A percentile compares a stretch with the other conserved stretches of the same genome.
phyloP scores from a whole-genome alignment of 2,329 filamentous ascomycete species.

The Penicillium hesseltinei region DNA sequence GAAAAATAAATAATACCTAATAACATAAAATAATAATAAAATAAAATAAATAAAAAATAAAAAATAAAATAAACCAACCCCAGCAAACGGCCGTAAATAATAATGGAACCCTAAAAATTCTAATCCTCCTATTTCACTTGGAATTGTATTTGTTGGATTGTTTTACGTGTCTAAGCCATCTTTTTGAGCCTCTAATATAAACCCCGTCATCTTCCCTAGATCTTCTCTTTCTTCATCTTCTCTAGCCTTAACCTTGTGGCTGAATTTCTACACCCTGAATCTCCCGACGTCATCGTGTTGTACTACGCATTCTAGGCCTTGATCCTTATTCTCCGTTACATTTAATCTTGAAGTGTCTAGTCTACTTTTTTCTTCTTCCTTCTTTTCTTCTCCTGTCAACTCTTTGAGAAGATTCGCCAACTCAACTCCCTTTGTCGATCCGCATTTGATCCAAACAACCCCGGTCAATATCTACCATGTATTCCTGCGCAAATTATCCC shows the following conservation, averaged over 20 bases:
- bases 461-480: slow-evolving; percentile 34
- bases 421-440: not conserved
- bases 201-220: slow-evolving; percentile 16
- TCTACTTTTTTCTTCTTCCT: not conserved
- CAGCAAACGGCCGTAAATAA: slow-evolving; percentile 24
- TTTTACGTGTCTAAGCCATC: slow-evolving; percentile 19
- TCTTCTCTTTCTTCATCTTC: slow-evolving; percentile 10
- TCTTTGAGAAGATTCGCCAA: not conserved
- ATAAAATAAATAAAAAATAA: slow-evolving; percentile 4
- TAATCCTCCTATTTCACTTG: slow-evolving; percentile 18
- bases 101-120: slow-evolving; percentile 24
- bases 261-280: not conserved
- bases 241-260: not conserved
- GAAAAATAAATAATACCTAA: not conserved
- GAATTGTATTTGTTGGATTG: not conserved
- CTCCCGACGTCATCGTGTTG: slow-evolving; percentile 17
- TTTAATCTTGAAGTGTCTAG: slow-evolving; percentile 16
- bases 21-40: slow-evolving; percentile 6
- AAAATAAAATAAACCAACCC: slow-evolving; percentile 14
- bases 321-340: slow-evolving; percentile 11
- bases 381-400: not conserved
- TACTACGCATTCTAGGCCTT: slow-evolving; percentile 9
- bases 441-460: not conserved
- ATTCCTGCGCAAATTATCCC: slow-evolving; percentile 49
- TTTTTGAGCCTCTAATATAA: slow-evolving; percentile 29